Percentiles rank a stretch among this genome's conserved stretches.
These are phyloP conservation scores for Trifolium dubium DNA, from an alignment of 306 rosid species.

Conservation along the genomic window DNA sequence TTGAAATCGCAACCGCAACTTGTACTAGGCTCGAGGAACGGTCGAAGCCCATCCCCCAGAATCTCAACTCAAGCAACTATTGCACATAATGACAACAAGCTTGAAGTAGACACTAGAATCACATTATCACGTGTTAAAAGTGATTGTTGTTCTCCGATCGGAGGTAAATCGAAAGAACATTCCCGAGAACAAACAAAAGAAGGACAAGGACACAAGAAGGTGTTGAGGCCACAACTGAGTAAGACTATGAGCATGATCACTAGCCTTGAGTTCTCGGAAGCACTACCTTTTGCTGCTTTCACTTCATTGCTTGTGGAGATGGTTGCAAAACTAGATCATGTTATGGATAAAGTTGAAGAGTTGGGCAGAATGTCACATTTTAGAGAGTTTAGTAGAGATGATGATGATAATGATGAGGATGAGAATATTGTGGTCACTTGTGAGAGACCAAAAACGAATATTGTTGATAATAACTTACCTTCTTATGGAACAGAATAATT, in stretches of 20 bases:
- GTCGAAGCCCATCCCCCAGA: constrained; percentile 40
- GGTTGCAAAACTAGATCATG: constrained; percentile 76
- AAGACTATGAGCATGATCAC: constrained; percentile 54
- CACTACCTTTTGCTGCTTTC: constrained; percentile 84
- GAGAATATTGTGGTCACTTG: constrained; percentile 58
- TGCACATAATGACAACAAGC: constrained; percentile 41
- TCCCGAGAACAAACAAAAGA: constrained; percentile 40
- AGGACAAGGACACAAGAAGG: constrained; percentile 49
- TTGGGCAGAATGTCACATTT: constrained; percentile 68
- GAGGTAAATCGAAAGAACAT: constrained; percentile 46
- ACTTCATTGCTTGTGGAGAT: constrained; percentile 77
- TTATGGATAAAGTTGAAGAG: constrained; percentile 70
- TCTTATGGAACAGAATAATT: constrained; percentile 52
- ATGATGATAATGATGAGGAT: constrained; percentile 39
- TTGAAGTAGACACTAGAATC: constrained; percentile 35
- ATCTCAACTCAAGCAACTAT: constrained; percentile 45
- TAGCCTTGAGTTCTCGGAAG: constrained; percentile 80
- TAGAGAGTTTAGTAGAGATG: constrained; percentile 54
- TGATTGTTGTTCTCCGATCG: constrained; percentile 48
- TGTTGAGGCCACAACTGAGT: constrained; percentile 73
- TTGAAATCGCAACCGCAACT: constrained; percentile 78
- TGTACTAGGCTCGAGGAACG: constrained; percentile 62
- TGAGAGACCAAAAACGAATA: constrained; percentile 46
- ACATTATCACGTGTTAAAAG: constrained; percentile 58
- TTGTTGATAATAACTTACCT: constrained; percentile 38